A percentile compares a stretch with the other conserved stretches of the same genome.
These are phyloP conservation scores for Stipa capillata DNA, from an alignment of 176 grass and related monocot genomes.

Conservation along the genomic window DNA sequence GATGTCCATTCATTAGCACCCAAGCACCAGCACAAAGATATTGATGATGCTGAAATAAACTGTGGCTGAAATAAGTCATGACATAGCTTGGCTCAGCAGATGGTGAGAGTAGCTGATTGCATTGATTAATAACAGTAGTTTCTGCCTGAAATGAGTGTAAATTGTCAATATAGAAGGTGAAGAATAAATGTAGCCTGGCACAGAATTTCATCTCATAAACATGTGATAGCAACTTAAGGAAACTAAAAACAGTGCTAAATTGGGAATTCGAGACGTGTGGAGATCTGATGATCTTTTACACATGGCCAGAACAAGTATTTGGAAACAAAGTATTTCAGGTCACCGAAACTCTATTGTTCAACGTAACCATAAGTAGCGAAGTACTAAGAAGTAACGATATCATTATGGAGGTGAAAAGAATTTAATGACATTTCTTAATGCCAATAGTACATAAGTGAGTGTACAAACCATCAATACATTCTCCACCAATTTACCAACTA, in stretches of 20 bases:
- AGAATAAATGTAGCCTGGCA: background rate
- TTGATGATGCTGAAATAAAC: constrained; percentile 80
- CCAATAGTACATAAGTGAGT: background rate
- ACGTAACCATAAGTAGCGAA: background rate
- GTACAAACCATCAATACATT: background rate
- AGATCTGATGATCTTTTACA: background rate
- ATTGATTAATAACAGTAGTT: constrained; percentile 89
- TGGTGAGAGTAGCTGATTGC: constrained; percentile 84
- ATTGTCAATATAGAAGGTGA: constrained; percentile 12
- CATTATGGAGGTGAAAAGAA: constrained; percentile 13
- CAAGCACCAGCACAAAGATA: constrained; percentile 95
- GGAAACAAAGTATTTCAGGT: background rate
- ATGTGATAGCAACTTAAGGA: constrained; percentile 6
- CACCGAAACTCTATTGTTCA: background rate
- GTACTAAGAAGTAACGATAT: background rate
- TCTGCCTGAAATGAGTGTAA: constrained; percentile 48
- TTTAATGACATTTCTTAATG: background rate
- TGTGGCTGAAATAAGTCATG: constrained; percentile 76
- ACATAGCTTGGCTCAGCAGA: constrained; percentile 79
- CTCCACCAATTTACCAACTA: background rate
- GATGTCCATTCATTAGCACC: constrained; percentile 90
- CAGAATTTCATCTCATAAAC: constrained; percentile 14
- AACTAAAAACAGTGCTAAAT: background rate
- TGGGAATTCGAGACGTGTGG: constrained; percentile 8
- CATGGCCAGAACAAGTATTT: background rate